phyloP scores from a whole-genome alignment of 768 basidiomycete genomes.

The Pleurotus pulmonarius region DNA sequence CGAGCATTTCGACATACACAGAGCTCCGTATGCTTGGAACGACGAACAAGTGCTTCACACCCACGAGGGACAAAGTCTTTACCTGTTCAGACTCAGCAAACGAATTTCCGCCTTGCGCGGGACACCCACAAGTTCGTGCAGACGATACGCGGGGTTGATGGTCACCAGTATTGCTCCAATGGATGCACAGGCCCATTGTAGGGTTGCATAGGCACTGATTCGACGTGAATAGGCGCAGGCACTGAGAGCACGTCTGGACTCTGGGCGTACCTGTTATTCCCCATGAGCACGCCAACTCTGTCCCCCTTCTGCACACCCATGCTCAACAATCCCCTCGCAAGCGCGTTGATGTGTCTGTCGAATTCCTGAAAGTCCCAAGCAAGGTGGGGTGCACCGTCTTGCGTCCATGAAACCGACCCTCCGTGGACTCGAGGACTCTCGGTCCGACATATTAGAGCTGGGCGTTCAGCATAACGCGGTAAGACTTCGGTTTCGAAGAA shows the following conservation, averaged over 20 bases:
- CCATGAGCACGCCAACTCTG: constrained; percentile 79
- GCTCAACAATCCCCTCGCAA: constrained; percentile 64
- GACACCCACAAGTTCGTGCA: constrained; percentile 60
- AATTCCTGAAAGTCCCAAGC: constrained; percentile 77
- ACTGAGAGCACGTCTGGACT: constrained; percentile 6
- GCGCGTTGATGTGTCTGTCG: constrained; percentile 57
- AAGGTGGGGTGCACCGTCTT: constrained; percentile 42
- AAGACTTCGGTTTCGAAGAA: constrained; percentile 62
- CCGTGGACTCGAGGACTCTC: constrained; percentile 58
- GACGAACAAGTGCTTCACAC: constrained; percentile 66
- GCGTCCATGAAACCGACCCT: constrained; percentile 43
- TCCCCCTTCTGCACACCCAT: constrained; percentile 76
- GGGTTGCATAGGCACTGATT: constrained; percentile 66
- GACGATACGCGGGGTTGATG: constrained; percentile 76
- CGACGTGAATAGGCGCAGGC: neutral
- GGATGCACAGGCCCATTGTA: constrained; percentile 86
- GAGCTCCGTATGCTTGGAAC: constrained; percentile 65
- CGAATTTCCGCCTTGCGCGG: too few relatives aligned
- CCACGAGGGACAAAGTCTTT: constrained; percentile 56
- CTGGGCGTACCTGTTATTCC: constrained; percentile 67
- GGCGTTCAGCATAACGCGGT: constrained; percentile 38
- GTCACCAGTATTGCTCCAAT: constrained; percentile 83
- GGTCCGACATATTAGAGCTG: constrained; percentile 62
- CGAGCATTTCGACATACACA: constrained; percentile 57
- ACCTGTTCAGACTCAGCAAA: constrained; percentile 35